Evolutionary conservation across 1,284 basidiomycete species (phyloP).

Genomic region (Ganoderma meredithae): DNA sequence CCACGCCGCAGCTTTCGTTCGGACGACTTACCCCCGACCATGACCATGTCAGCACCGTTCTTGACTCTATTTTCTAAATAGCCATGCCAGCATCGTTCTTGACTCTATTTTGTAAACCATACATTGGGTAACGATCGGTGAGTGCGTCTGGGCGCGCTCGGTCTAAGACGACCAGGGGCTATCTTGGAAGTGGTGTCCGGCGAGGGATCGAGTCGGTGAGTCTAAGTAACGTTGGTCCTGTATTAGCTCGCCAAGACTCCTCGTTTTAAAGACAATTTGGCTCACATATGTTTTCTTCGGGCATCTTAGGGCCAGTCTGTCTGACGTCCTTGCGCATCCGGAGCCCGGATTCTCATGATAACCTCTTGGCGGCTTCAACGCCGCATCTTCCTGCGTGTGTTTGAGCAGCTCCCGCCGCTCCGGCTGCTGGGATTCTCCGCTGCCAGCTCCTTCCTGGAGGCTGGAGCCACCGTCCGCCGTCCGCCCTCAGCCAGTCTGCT

Average conservation of each 20-base stretch:
- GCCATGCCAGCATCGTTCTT: not conserved
- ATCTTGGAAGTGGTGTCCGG: not conserved
- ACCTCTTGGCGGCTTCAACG: not conserved
- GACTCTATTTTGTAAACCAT: not conserved
- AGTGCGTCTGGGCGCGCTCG: not conserved
- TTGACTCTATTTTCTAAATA: not conserved
- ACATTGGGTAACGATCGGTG: not conserved
- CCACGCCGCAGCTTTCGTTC: not conserved
- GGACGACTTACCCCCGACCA: not conserved
- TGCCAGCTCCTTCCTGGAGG: not conserved
- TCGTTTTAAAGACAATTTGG: not conserved
- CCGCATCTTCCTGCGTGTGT: constrained; percentile 3
- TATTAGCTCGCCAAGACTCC: not conserved
- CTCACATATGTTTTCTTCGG: not conserved
- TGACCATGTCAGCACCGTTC: not conserved
- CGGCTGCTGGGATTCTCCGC: not conserved
- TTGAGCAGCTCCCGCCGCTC: not conserved
- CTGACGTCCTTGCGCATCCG: not conserved
- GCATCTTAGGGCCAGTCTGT: not conserved
- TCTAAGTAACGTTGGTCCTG: constrained; percentile 1
- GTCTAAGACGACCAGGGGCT: not conserved
- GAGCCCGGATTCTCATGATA: not conserved
- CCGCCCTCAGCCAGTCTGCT: not conserved
- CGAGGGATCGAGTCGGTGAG: not conserved
- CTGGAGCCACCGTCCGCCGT: not conserved